phyloP scores from a whole-genome alignment of 2,329 filamentous ascomycete genomes.

The Pseudohalonectria lignicola region DNA sequence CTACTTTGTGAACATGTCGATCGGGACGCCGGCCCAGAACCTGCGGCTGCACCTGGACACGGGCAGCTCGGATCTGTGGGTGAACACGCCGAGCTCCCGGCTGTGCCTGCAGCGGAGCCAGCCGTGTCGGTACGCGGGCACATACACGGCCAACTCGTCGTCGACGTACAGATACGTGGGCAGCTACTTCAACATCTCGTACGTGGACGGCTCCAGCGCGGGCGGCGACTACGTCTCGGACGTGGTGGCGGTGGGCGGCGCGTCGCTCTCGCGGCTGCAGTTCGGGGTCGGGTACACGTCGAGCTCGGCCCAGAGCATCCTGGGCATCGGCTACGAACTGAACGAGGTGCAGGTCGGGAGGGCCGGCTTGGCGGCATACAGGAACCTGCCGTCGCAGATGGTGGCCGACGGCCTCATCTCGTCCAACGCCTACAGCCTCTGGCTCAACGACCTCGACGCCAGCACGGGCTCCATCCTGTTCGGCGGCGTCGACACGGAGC shows the following conservation, averaged over 20 bases:
- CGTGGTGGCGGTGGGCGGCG: constrained; percentile 47
- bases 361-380: constrained; percentile 42
- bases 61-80: constrained; percentile 59
- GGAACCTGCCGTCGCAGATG: constrained; percentile 59
- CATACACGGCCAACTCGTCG: constrained; percentile 59
- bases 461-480: constrained; percentile 60
- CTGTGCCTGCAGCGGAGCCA: constrained; percentile 40
- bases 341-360: constrained; percentile 68
- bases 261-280: constrained; percentile 46
- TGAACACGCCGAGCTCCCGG: constrained; percentile 52
- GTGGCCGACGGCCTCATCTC: constrained; percentile 48
- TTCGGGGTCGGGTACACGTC: constrained; percentile 63
- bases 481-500: constrained; percentile 59
- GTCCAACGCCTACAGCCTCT: constrained; percentile 62
- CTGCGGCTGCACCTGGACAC: constrained; percentile 54
- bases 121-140: constrained; percentile 51
- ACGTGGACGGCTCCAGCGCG: constrained; percentile 71
- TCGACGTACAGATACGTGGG: constrained; percentile 67
- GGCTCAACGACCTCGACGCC: constrained; percentile 61
- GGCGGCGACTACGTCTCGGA: constrained; percentile 73
- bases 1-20: constrained; percentile 51
- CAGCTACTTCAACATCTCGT: constrained; percentile 75
- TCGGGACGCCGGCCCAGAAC: constrained; percentile 50
- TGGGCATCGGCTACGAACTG: constrained; percentile 71
- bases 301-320: constrained; percentile 55